Evolutionary conservation across 1,284 basidiomycete genomes (phyloP).

Genomic region (Wallemia mellicola): DNA sequence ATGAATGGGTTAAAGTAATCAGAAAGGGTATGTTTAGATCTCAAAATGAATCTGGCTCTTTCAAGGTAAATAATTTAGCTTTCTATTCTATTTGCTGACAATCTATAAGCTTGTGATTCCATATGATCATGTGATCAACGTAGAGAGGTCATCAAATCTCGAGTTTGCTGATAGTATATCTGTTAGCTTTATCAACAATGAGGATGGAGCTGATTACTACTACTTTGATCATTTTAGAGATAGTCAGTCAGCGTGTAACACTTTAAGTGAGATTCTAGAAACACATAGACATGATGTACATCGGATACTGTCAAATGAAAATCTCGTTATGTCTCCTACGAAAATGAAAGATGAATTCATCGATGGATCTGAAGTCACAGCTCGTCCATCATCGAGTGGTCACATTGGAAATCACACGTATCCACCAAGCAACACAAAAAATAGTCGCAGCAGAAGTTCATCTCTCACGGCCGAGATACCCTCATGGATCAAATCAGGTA

Average conservation of each 20-base stretch:
- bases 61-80: conserved; percentile 29
- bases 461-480: not conserved
- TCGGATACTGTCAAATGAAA: not conserved
- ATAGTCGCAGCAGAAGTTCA: not conserved
- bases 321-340: not conserved
- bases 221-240: not conserved
- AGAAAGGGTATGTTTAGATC: conserved; percentile 66
- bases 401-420: not conserved
- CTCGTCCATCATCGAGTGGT: not conserved
- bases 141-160: conserved; percentile 58
- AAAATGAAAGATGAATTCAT: not conserved
- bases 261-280: not conserved
- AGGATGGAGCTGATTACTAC: not conserved
- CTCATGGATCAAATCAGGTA: not conserved
- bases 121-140: conserved; percentile 56
- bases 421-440: not conserved
- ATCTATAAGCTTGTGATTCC: conserved; percentile 55
- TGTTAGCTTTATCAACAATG: not conserved
- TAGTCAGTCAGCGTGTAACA: not conserved
- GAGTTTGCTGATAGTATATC: conserved; percentile 35
- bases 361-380: not conserved
- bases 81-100: not conserved
- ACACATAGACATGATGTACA: not conserved
- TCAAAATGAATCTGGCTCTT: conserved; percentile 79
- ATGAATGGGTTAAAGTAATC: conserved; percentile 63